Evolutionary conservation across 2,329 filamentous ascomycete genomes (phyloP).

Genomic region (Colletotrichum liriopes): DNA sequence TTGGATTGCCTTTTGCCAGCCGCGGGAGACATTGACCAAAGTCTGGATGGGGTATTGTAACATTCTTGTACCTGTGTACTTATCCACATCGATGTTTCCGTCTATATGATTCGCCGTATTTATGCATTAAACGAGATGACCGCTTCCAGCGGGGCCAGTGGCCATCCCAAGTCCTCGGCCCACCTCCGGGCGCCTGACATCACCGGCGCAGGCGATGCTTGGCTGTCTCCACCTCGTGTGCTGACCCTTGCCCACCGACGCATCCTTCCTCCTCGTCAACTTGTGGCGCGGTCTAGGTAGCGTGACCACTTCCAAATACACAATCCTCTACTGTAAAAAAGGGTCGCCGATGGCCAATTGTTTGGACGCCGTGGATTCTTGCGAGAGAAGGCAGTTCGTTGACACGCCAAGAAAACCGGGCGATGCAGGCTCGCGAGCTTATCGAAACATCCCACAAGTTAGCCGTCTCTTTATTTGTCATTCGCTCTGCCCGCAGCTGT

Average conservation of each 20-base stretch:
- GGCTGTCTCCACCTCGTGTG: slow-evolving; percentile 1
- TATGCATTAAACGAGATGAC: too few relatives aligned
- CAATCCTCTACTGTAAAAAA: neutral
- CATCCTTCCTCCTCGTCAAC: slow-evolving; percentile 24
- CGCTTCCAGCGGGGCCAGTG: neutral
- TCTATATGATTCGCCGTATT: too few relatives aligned
- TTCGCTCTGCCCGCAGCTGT: neutral
- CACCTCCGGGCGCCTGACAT: slow-evolving; percentile 34
- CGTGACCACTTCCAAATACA: neutral
- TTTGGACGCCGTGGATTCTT: neutral
- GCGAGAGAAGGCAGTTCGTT: neutral
- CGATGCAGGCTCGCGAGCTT: slow-evolving; percentile 17
- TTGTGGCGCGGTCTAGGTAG: slow-evolving; percentile 10
- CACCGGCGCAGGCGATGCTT: slow-evolving; percentile 29
- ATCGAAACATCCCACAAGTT: neutral
- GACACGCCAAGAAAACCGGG: slow-evolving; percentile 17
- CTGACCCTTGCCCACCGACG: slow-evolving; percentile 8
- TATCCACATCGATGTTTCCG: too few relatives aligned
- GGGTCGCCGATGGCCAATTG: neutral
- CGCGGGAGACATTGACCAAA: too few relatives aligned
- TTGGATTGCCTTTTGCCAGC: too few relatives aligned
- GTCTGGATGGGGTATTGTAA: too few relatives aligned
- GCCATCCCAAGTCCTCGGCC: neutral
- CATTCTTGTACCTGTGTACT: too few relatives aligned
- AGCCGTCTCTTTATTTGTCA: neutral